phyloP scores from a whole-genome alignment of 2,329 filamentous ascomycete species.

The Leptographium flavum region DNA sequence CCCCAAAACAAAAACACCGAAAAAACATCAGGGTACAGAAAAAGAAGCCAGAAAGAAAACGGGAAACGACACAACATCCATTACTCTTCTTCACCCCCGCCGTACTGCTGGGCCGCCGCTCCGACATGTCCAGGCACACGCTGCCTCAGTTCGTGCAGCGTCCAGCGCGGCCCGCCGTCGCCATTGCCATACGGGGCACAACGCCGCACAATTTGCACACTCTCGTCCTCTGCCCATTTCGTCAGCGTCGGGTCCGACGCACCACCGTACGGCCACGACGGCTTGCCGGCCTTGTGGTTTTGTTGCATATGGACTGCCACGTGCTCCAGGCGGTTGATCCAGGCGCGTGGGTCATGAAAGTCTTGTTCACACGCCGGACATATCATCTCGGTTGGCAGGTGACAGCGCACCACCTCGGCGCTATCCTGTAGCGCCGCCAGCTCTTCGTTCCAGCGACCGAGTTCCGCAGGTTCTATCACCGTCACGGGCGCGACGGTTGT shows the following conservation, averaged over 20 bases:
- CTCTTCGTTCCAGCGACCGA: constrained; percentile 32
- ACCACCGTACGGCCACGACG: constrained; percentile 15
- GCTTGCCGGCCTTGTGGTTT: constrained; percentile 15
- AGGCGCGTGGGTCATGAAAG: constrained; percentile 52
- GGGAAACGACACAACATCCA: background rate
- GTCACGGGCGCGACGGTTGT: too few relatives aligned
- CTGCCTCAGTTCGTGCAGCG: background rate
- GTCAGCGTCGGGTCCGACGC: constrained; percentile 21
- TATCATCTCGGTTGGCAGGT: constrained; percentile 40
- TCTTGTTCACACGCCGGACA: constrained; percentile 48
- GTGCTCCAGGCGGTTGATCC: constrained; percentile 79
- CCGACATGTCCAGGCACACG: background rate
- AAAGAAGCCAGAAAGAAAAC: background rate
- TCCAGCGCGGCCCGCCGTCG: background rate
- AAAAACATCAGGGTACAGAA: background rate
- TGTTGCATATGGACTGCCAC: constrained; percentile 64
- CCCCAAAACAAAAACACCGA: background rate
- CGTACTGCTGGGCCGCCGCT: background rate
- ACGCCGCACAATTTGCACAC: constrained; percentile 14
- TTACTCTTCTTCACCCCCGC: background rate
- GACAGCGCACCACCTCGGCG: constrained; percentile 46
- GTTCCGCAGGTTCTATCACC: background rate
- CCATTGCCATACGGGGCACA: background rate
- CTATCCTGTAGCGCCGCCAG: constrained; percentile 39
- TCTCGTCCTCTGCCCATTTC: constrained; percentile 21